These are phyloP conservation scores for Cutaneotrichosporon cyanovorans DNA, from an alignment of 1,284 basidiomycete species.

Conservation along the genomic window DNA sequence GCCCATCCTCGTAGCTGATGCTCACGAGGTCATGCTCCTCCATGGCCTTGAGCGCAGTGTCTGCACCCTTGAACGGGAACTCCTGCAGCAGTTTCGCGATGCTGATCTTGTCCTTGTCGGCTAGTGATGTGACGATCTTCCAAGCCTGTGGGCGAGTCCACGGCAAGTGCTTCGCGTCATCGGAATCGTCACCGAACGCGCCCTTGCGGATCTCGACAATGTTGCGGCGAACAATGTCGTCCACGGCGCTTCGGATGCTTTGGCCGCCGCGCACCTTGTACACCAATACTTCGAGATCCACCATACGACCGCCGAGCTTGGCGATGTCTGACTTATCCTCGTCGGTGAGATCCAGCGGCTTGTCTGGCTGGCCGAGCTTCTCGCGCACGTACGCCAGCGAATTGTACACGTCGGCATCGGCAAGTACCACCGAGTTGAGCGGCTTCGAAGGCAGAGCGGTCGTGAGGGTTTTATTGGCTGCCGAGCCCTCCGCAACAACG, in stretches of 20 bases:
- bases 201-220: slow-evolving; percentile 80
- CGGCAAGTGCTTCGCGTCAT: slow-evolving; percentile 70
- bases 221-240: slow-evolving; percentile 74
- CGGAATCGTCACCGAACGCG: slow-evolving; percentile 83
- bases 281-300: slow-evolving; percentile 56
- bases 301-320: slow-evolving; percentile 76
- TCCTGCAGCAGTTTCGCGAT: slow-evolving; percentile 77
- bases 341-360: slow-evolving; percentile 10
- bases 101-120: slow-evolving; percentile 61
- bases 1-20: slow-evolving; percentile 68
- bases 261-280: slow-evolving; percentile 75
- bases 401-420: slow-evolving; percentile 75
- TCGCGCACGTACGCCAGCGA: slow-evolving; percentile 73
- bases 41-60: slow-evolving; percentile 69
- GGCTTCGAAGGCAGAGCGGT: slow-evolving; percentile 85
- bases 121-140: slow-evolving; percentile 68
- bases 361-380: slow-evolving; percentile 58
- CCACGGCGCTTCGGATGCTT: slow-evolving; percentile 68
- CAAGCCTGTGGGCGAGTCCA: slow-evolving; percentile 88
- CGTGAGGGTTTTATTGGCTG: slow-evolving; percentile 73
- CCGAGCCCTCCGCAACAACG: slow-evolving; percentile 81
- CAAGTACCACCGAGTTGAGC: slow-evolving; percentile 65
- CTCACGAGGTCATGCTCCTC: slow-evolving; percentile 84
- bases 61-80: slow-evolving; percentile 87
- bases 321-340: slow-evolving; percentile 57